phyloP scores from a whole-genome alignment of 192 early-diverging fungal species.

The Rhizoclosmatium sp. region DNA sequence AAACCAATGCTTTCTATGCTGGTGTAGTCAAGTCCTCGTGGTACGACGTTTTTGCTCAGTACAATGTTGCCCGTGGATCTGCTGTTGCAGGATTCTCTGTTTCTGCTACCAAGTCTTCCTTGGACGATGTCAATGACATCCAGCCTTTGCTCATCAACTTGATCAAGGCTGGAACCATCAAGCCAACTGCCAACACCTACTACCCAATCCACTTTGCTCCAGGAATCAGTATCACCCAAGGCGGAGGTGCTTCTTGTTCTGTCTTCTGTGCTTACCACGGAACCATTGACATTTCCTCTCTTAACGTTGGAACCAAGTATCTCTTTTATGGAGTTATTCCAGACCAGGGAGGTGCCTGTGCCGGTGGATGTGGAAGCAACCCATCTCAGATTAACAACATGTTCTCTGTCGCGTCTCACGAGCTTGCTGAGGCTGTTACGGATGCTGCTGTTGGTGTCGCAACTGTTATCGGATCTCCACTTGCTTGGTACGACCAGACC shows the following conservation, averaged over 20 bases:
- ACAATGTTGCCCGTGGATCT: background rate
- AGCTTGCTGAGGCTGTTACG: slow-evolving; percentile 44
- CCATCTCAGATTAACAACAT: no score
- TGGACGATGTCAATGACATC: no score
- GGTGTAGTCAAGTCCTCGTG: background rate
- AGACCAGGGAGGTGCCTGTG: no score
- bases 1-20: slow-evolving; percentile 29
- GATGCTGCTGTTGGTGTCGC: slow-evolving; percentile 43
- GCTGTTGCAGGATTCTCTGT: background rate
- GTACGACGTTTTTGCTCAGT: slow-evolving; percentile 5
- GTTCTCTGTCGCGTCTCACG: slow-evolving; percentile 45
- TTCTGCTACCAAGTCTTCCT: background rate
- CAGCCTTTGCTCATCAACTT: slow-evolving; percentile 5
- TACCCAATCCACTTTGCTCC: no score
- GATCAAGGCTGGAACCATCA: slow-evolving; percentile 15
- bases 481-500: slow-evolving; percentile 42
- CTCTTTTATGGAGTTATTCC: no score
- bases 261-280: slow-evolving; percentile 46
- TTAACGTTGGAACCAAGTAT: slow-evolving; percentile 21
- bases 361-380: no score
- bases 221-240: no score
- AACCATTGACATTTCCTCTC: slow-evolving; percentile 24
- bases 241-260: no score
- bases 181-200: no score
- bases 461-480: slow-evolving; percentile 6